These are phyloP conservation scores for Zygoascus tannicola DNA, from an alignment of 805 yeast genomes.

Conservation along the genomic window DNA sequence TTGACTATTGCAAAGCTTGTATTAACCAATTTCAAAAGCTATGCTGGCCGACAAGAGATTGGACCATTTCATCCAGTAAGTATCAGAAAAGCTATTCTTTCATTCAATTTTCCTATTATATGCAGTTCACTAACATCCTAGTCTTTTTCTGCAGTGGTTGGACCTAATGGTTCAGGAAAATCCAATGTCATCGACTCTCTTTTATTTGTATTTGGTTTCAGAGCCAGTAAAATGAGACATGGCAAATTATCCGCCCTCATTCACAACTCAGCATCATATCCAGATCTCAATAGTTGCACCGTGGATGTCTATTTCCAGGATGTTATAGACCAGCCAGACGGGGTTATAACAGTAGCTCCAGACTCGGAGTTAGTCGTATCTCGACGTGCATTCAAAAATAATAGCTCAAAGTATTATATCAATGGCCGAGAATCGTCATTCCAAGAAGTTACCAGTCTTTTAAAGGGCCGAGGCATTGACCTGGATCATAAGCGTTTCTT, in stretches of 20 bases:
- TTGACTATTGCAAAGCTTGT: conserved; percentile 67
- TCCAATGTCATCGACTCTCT: conserved; percentile 95
- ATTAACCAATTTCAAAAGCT: conserved; percentile 83
- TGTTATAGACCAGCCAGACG: conserved; percentile 51
- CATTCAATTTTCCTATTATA: neutral
- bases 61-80: conserved; percentile 74
- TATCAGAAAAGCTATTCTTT: neutral
- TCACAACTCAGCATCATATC: conserved; percentile 74
- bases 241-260: conserved; percentile 86
- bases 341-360: conserved; percentile 38
- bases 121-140: conserved; percentile 24
- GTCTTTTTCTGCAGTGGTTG: conserved; percentile 93
- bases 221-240: conserved; percentile 96
- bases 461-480: conserved; percentile 81
- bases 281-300: conserved; percentile 61
- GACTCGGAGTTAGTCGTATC: conserved; percentile 59
- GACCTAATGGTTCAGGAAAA: conserved; percentile 98
- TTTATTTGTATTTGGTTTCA: conserved; percentile 91
- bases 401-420: conserved; percentile 68
- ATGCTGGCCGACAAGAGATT: conserved; percentile 84
- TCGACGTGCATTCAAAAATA: conserved; percentile 69
- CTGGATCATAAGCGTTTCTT: conserved; percentile 89
- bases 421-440: conserved; percentile 63
- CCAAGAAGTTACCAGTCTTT: conserved; percentile 63
- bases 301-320: conserved; percentile 85